A percentile compares a stretch with the other conserved stretches of the same genome.
These are phyloP conservation scores for Grosmannia penicillata DNA, from an alignment of 2,329 filamentous ascomycete species.

Conservation along the genomic window DNA sequence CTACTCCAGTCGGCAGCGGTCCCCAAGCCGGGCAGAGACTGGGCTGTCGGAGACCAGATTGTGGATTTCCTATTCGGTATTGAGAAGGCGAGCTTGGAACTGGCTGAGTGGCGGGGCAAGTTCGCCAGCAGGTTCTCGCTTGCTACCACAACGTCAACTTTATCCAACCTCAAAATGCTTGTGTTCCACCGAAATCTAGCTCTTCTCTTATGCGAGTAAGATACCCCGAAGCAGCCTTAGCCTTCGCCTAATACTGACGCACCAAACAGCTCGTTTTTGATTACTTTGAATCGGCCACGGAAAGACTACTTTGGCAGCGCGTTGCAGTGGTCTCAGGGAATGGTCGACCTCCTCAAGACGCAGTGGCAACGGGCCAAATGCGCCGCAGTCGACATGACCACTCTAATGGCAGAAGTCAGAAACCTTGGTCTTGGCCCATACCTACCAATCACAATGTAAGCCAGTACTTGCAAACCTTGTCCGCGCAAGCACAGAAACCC, in stretches of 20 bases:
- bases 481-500: neutral
- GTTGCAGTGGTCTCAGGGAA: neutral
- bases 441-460: neutral
- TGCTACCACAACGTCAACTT: neutral
- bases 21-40: neutral
- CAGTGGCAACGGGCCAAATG: neutral
- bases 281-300: neutral
- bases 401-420: neutral
- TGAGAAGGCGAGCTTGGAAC: neutral
- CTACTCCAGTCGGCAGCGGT: neutral
- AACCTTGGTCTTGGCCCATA: neutral
- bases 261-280: neutral
- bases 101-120: neutral
- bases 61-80: neutral
- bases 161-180: conserved; percentile 1
- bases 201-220: conserved; percentile 1
- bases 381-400: neutral
- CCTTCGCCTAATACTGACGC: neutral
- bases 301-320: neutral
- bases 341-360: neutral
- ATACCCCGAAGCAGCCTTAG: neutral
- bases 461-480: neutral
- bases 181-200: conserved; percentile 1
- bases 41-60: neutral
- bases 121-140: neutral